Base-by-base conservation (phyloP, 768 basidiomycete genomes). In the Psilocybe cyanescens region DNA sequence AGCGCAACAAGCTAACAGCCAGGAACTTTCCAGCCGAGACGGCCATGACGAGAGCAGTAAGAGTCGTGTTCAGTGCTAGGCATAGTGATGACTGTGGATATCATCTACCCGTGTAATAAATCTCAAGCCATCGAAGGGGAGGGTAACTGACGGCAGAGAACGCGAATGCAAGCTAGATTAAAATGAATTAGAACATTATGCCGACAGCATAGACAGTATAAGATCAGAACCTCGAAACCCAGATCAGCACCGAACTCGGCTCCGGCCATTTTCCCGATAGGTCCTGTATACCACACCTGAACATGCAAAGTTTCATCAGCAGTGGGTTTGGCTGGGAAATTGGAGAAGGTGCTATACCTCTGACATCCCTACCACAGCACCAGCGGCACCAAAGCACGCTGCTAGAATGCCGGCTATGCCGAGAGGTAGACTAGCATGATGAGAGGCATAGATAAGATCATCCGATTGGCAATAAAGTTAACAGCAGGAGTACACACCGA, bases 281-380 rank as follows among this genome's bases (percentile, higher is more conserved):
- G 65, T 12, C 61, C 61, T 19, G 57, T 66, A 29, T 63, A 66
- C 61, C 61, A 66, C 17, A 58, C 61, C 61, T 62, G 8, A 7
- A 35, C 11, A 35, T 35, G 24, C 2, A 24, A 24, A 24, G 2
- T 24, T 24, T 24, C 2, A 24, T 24, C 24, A 24, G 24, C 2
- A 24, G 24, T 24, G 24, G 2, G 24, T 24, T 24, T 24, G 24
- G 24, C 24, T 24, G 24, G 2, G 24, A 24, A 24, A 24, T 24
- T 24, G 24, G 2, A 24, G 24, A 24, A 24, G 24, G 24, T 24
- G 2, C 2, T 24, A 30, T 44, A 66, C 62, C 57, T 66, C 65
- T n/a, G 61, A 46, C 65, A 66, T 66, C 1, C 65, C 65, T 14
- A 66, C 61, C 3, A 63, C 65, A 6, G 61, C 65, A 17, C 65